Evolutionary conservation across 73 alveolate genomes (phyloP), one percentile per base, ranked within the genome.

Genomic region (Stentor coeruleus): DNA sequence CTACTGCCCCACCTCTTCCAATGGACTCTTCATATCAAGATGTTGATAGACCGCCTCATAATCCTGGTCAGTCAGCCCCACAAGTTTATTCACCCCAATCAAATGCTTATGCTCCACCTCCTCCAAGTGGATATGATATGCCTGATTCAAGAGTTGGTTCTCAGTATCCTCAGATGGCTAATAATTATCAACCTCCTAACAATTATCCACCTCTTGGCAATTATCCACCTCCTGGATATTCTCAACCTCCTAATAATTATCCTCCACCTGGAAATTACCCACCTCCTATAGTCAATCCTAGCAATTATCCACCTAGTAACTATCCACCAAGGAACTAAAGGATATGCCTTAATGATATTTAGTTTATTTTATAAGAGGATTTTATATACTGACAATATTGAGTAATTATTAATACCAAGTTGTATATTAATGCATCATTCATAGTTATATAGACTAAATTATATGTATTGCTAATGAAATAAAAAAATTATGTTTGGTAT

Each of bases 241-340:
- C 73, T 66, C 79, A 66, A 33, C 37, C n/a, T 66, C 79, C 79
- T 66, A 37, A 37, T 0, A 33, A 33, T 66, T 66, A 66, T 66
- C 66, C 66, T 49, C 66, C 66, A 11, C 6, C 20, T 49, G 28
- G 66, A 49, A 6, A 49, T 11, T 20, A 6, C 20, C 28, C 66
- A 49, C 66, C 66, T 49, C 28, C 6, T 49, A 11, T 20, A 49
- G 28, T 11, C 28, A 6, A 6, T 11, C 66, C 66, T 49, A 20
- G 66, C 20, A 11, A 49, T 49, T 11, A 20, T 49, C 66, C 66
- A 49, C 66, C 66, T 11, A 20, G 28, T 49, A 49, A 49, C 20
- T 49, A 49, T 20, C 28, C 66, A 49, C n/a, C n/a, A n/a, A n/a
- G n/a, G n/a, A n/a, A n/a, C n/a, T n/a, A n/a, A n/a, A n/a, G n/a